phyloP scores from a whole-genome alignment of 2,329 filamentous ascomycete species.

The Pochonia chlamydosporia region DNA sequence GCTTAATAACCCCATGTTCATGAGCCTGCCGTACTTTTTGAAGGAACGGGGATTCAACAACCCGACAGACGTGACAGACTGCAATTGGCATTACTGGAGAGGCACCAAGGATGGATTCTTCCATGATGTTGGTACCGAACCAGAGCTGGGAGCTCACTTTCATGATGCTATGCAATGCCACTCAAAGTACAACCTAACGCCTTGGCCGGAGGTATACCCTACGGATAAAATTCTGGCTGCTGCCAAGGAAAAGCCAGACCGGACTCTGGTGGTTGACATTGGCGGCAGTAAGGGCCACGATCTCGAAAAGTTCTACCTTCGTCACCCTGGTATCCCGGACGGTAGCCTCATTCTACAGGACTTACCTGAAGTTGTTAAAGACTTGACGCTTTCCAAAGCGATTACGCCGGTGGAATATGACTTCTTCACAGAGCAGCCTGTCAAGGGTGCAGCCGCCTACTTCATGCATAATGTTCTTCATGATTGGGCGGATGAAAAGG shows the following conservation, averaged over 20 bases:
- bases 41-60: constrained; percentile 26
- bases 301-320: constrained; percentile 24
- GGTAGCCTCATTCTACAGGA: constrained; percentile 29
- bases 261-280: constrained; percentile 26
- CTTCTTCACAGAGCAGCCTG: constrained; percentile 30
- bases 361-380: constrained; percentile 24
- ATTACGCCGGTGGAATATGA: constrained; percentile 27
- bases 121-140: constrained; percentile 22
- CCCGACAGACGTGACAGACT: constrained; percentile 24
- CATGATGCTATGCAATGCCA: constrained; percentile 32
- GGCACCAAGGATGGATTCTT: constrained; percentile 23
- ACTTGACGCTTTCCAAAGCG: constrained; percentile 15
- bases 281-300: constrained; percentile 32
- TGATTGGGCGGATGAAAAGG: constrained; percentile 39
- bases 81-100: constrained; percentile 27
- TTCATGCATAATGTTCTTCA: constrained; percentile 44
- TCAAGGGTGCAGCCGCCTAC: constrained; percentile 35
- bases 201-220: constrained; percentile 30
- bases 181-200: constrained; percentile 29
- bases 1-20: constrained; percentile 25
- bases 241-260: constrained; percentile 18
- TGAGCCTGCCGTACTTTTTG: constrained; percentile 24
- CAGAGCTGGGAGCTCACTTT: constrained; percentile 23
- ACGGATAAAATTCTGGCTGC: constrained; percentile 21
- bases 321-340: constrained; percentile 18